Evolutionary conservation across 352 stramenopile genomes (phyloP), one percentile per base, ranked within the genome.

Genomic region (Phytophthora tentaculata): DNA sequence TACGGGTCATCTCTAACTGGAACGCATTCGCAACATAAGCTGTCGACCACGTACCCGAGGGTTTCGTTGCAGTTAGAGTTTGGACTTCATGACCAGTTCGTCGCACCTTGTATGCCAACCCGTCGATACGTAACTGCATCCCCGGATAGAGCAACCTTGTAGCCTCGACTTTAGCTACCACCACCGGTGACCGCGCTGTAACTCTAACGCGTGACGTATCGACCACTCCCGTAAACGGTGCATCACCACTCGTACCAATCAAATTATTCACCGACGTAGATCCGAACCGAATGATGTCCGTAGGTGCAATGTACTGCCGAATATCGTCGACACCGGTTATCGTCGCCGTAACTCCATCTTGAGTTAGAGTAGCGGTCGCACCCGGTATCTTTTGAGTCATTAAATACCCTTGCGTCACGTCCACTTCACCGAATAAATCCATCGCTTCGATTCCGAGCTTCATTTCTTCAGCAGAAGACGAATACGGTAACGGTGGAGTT

Each of bases 41-140:
- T 22, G 51, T 28, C 19, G 14, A 63, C 74, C 74, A 90, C 13
- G 64, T 75, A 0, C 19, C 56, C 4, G 54, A 61, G 3, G 74
- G 77, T 5, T 83, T 69, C 2, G 77, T 76, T 12, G 83, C 77
- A 0, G 79, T 76, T 6, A 95, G 37, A 0, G 73, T 93, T 57
- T 99, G 95, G 13, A 98, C 77, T 71, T 98, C 96, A 28, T 91
- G 77, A 7, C 96, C 94, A 4, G 95, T 97, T 24, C 85, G 89
- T 39, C 90, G 69, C 0, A 99, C 75, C 0, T 77, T 75, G 67
- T 98, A 98, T 4, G 73, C 75, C 23, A 96, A 79, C 0, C 89
- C 95, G 62, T 95, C 92, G 32, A 99, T 85, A 9, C 95, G 88
- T 7, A 99, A 60, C 23, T 83, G 76, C 79, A 97, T 93, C 26